These are phyloP conservation scores for Rhizopogon vinicolor DNA, from an alignment of 768 basidiomycete species.

Conservation along the genomic window DNA sequence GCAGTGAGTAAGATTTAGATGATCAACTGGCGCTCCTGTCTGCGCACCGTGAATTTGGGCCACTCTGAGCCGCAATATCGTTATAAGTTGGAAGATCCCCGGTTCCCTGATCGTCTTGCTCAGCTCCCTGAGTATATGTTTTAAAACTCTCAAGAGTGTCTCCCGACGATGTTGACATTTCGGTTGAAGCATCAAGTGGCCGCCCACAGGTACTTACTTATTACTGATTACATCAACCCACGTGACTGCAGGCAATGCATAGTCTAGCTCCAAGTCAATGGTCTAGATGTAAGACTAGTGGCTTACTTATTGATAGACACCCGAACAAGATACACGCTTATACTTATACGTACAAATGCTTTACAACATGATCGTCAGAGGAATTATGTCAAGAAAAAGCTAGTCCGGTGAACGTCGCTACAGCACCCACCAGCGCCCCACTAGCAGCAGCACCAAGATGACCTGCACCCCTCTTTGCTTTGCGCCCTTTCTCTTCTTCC, in stretches of 20 bases:
- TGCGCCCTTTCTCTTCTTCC: conserved; percentile 22
- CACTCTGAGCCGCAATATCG: conserved; percentile 69
- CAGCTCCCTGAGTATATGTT: conserved; percentile 25
- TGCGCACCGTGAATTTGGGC: conserved; percentile 75
- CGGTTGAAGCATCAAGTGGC: neutral
- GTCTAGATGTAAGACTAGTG: too few species aligned
- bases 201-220: too few species aligned
- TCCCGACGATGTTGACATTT: neutral
- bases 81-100: conserved; percentile 76
- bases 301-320: too few species aligned
- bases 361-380: neutral
- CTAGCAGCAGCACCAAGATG: conserved; percentile 45
- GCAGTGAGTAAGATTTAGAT: conserved; percentile 5
- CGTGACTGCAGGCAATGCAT: neutral
- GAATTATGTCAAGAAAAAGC: conserved; percentile 38
- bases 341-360: neutral
- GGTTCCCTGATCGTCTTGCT: conserved; percentile 37
- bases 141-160: conserved; percentile 21
- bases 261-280: neutral
- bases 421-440: conserved; percentile 57
- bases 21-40: neutral
- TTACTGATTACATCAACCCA: neutral
- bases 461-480: conserved; percentile 14
- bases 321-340: neutral
- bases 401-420: conserved; percentile 55